Percentiles rank a stretch among this genome's conserved stretches.
Evolutionary conservation across 202 grass and related monocot genomes (phyloP).

Genomic region (Dendrocalamus latiflorus): DNA sequence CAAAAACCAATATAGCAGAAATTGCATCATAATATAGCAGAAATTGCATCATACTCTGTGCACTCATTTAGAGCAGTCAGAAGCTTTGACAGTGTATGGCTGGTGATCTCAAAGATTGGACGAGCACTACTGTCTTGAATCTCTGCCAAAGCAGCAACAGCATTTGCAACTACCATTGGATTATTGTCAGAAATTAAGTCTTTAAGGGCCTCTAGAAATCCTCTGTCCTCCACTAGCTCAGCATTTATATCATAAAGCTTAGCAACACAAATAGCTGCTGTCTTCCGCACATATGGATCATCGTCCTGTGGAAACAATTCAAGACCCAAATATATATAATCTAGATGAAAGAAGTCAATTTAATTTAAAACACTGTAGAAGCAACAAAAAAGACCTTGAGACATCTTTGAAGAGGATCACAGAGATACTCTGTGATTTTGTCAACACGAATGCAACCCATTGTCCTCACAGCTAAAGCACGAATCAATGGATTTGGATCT

Average conservation of each 20-base stretch:
- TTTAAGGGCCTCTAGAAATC: too few relatives aligned
- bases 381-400: conserved; percentile 64
- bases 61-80: too few relatives aligned
- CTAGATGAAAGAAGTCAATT: not conserved
- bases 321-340: not conserved
- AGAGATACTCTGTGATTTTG: conserved; percentile 99
- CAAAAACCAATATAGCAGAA: too few relatives aligned
- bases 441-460: conserved; percentile 99
- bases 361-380: conserved; percentile 10
- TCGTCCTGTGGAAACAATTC: conserved; percentile 64
- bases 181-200: too few relatives aligned
- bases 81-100: too few relatives aligned
- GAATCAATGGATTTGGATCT: conserved; percentile 97
- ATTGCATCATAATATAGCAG: too few relatives aligned
- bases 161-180: too few relatives aligned
- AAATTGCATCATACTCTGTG: too few relatives aligned
- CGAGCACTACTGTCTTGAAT: too few relatives aligned
- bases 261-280: conserved; percentile 95
- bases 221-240: conserved; percentile 81
- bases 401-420: conserved; percentile 98
- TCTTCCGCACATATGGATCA: conserved; percentile 96
- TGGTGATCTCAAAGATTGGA: too few relatives aligned
- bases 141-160: too few relatives aligned
- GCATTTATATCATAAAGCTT: conserved; percentile 99
- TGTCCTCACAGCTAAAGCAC: conserved; percentile 97